Evolutionary conservation across 345 rosid species (phyloP).

Genomic region (Raphanus sativus): DNA sequence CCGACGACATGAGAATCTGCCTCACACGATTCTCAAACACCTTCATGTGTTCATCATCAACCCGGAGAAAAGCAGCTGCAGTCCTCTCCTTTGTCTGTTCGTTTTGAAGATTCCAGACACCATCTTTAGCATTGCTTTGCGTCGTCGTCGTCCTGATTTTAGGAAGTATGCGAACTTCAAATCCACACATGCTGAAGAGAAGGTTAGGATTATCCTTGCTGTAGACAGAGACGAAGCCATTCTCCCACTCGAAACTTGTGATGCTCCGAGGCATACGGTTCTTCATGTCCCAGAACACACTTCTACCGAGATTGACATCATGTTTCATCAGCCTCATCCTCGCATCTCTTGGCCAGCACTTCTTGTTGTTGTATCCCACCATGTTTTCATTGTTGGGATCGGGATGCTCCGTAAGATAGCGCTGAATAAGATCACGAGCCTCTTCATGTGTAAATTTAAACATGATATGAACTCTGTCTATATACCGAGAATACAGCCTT

Average conservation of each 20-base stretch:
- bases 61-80: conserved; percentile 92
- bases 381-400: conserved; percentile 99
- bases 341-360: conserved; percentile 99
- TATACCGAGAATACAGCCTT: conserved; percentile 88
- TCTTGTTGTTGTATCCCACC: conserved; percentile 99
- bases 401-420: conserved; percentile 98
- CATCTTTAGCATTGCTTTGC: conserved; percentile 94
- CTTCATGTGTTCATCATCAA: conserved; percentile 97
- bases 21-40: conserved; percentile 98
- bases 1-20: conserved; percentile 99
- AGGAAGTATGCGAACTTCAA: conserved; percentile 94
- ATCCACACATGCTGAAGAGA: conserved; percentile 99
- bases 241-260: conserved; percentile 98
- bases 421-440: conserved; percentile 98
- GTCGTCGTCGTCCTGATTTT: conserved; percentile 98
- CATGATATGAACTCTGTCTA: conserved; percentile 93
- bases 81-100: conserved; percentile 99
- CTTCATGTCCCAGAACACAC: conserved; percentile 99
- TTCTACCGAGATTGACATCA: conserved; percentile 98
- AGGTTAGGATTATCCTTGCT: conserved; percentile 99
- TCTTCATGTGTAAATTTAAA: conserved; percentile 96
- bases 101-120: conserved; percentile 99
- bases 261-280: conserved; percentile 97
- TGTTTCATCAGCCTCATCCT: conserved; percentile 99
- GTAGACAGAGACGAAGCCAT: conserved; percentile 94